Conservation (phyloP, 1,139 yeast genomes). For the Debaryomyces nepalensis region DNA sequence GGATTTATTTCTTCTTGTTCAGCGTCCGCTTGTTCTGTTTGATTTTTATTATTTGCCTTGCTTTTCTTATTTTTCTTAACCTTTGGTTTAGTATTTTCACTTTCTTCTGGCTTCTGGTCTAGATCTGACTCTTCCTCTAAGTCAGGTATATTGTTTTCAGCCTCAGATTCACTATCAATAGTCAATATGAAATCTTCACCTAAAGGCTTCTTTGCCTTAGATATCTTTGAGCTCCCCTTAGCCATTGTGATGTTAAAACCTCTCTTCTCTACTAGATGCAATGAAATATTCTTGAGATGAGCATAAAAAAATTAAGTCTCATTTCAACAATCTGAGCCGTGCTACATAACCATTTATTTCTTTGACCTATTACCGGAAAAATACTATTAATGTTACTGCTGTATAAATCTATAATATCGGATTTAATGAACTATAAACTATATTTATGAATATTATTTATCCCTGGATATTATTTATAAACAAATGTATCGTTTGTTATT, state of each 20-base stretch:
- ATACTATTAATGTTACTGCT: too few species aligned
- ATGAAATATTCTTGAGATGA: slow-evolving; percentile 14
- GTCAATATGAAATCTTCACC: slow-evolving; percentile 37
- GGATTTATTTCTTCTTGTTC: slow-evolving; percentile 65
- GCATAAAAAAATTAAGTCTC: slow-evolving; percentile 14
- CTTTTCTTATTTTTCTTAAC: slow-evolving; percentile 30
- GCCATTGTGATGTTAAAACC: slow-evolving; percentile 9
- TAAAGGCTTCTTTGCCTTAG: background rate
- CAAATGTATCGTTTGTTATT: slow-evolving; percentile 42
- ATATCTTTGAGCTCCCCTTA: slow-evolving; percentile 8
- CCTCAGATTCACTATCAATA: slow-evolving; percentile 72
- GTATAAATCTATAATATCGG: too few species aligned
- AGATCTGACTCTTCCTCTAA: slow-evolving; percentile 24
- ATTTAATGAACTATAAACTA: too few species aligned
- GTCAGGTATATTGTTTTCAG: slow-evolving; percentile 30
- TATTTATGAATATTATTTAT: too few species aligned
- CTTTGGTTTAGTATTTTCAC: slow-evolving; percentile 27
- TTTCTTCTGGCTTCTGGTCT: slow-evolving; percentile 25
- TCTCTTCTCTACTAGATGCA: background rate
- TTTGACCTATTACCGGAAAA: background rate
- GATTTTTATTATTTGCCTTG: slow-evolving; percentile 24
- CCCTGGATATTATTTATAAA: slow-evolving; percentile 40
- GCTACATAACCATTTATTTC: slow-evolving; percentile 12
- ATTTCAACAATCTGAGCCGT: slow-evolving; percentile 7
- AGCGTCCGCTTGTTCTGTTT: slow-evolving; percentile 37